Base-by-base conservation (phyloP, 2,329 filamentous ascomycete genomes). In the Xylaria sp. region DNA sequence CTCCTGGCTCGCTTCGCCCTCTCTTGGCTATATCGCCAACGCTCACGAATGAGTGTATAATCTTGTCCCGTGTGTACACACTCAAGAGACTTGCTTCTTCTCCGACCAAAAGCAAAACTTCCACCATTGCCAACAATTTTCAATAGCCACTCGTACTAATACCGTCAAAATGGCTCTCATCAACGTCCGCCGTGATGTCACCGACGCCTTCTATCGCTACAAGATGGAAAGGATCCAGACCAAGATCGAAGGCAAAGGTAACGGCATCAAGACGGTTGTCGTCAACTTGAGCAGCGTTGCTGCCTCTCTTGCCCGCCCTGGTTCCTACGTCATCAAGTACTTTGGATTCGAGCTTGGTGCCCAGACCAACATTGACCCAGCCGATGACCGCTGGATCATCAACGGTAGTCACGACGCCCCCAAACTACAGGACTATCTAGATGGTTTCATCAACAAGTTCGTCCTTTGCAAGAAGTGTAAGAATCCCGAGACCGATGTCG, bases 381-480 rank as follows among this genome's bases (percentile, higher is more conserved):
- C 93, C 77, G 95, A 98, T 81, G 96, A 99, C 81, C 96, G 96
- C 80, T 99, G 96, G 95, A 99, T 99, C 84, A 98, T 99, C 89
- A 99, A 99, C 84, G 96, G 96, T 80, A 93, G 95, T 74, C 96
- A 99, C 80, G 96, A 99, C 75, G 90, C 95, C 71, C 84, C 87
- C 81, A 98, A 98, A 87, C 91, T 99, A 57, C 96, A 99, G 86
- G 96, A 98, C 80, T 94, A 97, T 77, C 92, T 99, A 57, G 95
- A 98, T 81, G 94, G 94, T 76, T 99, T 99, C 88, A 99, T 99
- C 84, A 88, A 91, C 86, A 97, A 93, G 85, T 99, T 98, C 75
- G 96, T 99, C 77, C 94, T 99, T 72, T 99, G 96, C 92, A 97
- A 97, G 86, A 95, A 97, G 82, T 99, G 96, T 91, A 97, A 97